Conservation (phyloP, 306 rosid genomes). For the Echinosophora koreensis region DNA sequence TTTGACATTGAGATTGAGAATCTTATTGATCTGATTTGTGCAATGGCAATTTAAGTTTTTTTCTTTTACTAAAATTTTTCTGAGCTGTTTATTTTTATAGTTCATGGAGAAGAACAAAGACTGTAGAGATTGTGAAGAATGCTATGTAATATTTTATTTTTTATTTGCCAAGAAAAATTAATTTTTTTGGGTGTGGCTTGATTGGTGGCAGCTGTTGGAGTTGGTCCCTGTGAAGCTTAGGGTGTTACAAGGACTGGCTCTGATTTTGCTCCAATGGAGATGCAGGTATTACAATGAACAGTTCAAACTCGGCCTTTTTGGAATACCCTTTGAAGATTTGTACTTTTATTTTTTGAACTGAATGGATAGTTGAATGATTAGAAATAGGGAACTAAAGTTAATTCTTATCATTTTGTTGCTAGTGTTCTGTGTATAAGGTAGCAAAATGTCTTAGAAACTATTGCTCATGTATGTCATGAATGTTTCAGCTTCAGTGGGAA, state of each 20-base stretch:
- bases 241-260: slow-evolving; percentile 48
- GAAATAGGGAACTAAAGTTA: background rate
- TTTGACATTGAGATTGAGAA: slow-evolving; percentile 49
- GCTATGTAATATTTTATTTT: slow-evolving; percentile 27
- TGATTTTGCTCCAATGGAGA: slow-evolving; percentile 55
- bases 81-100: slow-evolving; percentile 7
- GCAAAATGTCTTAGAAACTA: background rate
- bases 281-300: slow-evolving; percentile 53
- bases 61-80: background rate
- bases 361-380: slow-evolving; percentile 6
- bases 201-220: slow-evolving; percentile 47
- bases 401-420: background rate
- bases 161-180: background rate
- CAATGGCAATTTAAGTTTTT: background rate
- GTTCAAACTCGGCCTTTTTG: slow-evolving; percentile 29
- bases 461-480: background rate
- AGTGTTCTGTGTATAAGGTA: slow-evolving; percentile 1
- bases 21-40: slow-evolving; percentile 56
- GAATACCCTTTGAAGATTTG: slow-evolving; percentile 26
- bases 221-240: slow-evolving; percentile 50
- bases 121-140: slow-evolving; percentile 37
- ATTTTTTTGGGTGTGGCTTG: slow-evolving; percentile 35
- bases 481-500: slow-evolving; percentile 1
- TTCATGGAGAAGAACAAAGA: background rate
- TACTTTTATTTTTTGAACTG: background rate